These are phyloP conservation scores for Diaporthe destruens DNA, from an alignment of 2,329 filamentous ascomycete genomes.

Conservation along the genomic window DNA sequence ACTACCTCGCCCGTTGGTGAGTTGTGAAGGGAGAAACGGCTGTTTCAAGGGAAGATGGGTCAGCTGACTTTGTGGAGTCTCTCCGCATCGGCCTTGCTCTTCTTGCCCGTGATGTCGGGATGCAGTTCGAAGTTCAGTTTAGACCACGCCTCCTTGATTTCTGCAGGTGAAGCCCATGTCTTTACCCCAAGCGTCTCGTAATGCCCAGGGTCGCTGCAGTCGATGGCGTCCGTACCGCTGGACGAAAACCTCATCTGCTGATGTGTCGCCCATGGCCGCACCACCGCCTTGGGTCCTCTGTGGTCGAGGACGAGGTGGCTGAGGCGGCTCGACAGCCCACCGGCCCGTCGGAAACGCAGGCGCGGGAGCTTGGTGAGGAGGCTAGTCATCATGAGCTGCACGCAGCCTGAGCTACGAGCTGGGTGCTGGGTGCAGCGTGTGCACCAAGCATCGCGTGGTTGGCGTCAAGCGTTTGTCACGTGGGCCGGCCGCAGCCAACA, in stretches of 20 bases:
- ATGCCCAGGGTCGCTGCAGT: neutral
- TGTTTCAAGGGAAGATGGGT: neutral
- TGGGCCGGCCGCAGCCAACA: neutral
- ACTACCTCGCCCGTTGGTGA: too few relatives aligned
- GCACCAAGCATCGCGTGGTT: neutral
- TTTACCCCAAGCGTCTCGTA: neutral
- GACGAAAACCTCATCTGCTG: slow-evolving; percentile 4
- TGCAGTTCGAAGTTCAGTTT: neutral
- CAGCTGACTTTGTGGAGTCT: neutral
- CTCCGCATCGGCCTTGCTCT: neutral
- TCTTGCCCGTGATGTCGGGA: neutral
- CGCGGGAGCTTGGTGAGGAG: neutral
- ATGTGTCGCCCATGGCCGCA: neutral
- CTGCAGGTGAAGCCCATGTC: neutral
- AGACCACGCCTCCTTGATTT: neutral
- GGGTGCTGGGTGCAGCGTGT: neutral
- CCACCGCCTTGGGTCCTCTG: neutral
- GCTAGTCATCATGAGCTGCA: slow-evolving; percentile 3
- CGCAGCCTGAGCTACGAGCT: neutral
- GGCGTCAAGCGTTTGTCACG: neutral
- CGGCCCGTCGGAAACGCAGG: neutral
- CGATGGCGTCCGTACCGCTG: neutral
- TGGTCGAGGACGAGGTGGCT: neutral
- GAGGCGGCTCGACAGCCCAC: neutral
- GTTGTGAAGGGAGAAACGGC: too few relatives aligned